Evolutionary conservation across 2,329 filamentous ascomycete genomes (phyloP), one percentile per base, ranked within the genome.

Genomic region (Pezicula rhizophila): DNA sequence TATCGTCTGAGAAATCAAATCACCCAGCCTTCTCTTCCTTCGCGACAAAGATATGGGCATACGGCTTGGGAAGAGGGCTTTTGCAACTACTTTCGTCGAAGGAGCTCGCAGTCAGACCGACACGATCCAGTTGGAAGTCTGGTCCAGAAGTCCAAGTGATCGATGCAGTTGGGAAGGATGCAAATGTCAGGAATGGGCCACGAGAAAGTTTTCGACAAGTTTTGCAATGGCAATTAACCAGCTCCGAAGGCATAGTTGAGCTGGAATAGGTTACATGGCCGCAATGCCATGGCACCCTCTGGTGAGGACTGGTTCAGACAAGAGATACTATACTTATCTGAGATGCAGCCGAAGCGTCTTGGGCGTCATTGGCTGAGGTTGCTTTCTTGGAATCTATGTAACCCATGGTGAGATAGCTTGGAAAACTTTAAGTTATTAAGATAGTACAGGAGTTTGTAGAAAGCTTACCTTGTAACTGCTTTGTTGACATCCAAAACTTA

Each of bases 161-260:
- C 23, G 63, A 52, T 7, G 55, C 48, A 34, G 51, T 52, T 1
- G 66, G 59, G 37, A 76, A 68, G 8, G 63, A 51, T 7, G 65
- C 62, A 51, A 73, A 77, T 3, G 68, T 64, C 33, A 75, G 61
- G 49, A 66, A 77, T 1, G 68, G 67, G 3, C 67, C 69, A 11
- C 74, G 73, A 2, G 73, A 70, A 35, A 74, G 52, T 55, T 71
- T 70, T 49, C 73, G 72, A 52, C 75, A 78, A 37, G 68, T 68
- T n/a, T 59, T 61, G 55, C 75, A 78, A 57, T 76, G 67, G 58
- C 74, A 78, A 48, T 70, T 59, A 15, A 62, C 64, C 25, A 73
- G 58, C 20, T 59, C 51, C 11, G 54, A 58, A 1, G 73, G 71
- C 1, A 63, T 55, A 1, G 52, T 52, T 12, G 64, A 66, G 45